Evolutionary conservation across 768 basidiomycete species (phyloP).

Genomic region (Artomyces pyxidatus): DNA sequence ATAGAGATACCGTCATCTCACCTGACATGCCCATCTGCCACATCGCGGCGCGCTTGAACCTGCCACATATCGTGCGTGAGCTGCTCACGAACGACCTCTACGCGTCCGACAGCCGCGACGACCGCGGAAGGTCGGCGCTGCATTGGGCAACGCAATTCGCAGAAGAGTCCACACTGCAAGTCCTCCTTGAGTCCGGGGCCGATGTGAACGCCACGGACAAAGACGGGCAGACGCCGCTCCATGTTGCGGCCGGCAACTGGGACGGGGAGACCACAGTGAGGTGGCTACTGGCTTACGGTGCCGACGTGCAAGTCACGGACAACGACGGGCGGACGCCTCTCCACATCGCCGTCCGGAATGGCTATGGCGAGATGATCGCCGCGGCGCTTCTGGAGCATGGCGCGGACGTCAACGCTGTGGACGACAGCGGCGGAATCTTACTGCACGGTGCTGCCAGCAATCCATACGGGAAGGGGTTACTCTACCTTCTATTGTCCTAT

Average conservation of each 20-base stretch:
- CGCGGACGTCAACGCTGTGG: neutral
- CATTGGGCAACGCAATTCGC: slow-evolving; percentile 3
- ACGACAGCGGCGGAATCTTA: neutral
- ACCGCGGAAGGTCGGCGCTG: neutral
- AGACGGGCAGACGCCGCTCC: neutral
- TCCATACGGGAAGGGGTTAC: too few relatives aligned
- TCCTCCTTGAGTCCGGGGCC: neutral
- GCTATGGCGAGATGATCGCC: neutral
- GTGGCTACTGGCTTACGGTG: slow-evolving; percentile 1
- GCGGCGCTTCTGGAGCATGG: slow-evolving; percentile 1
- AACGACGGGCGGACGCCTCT: neutral
- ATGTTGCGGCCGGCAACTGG: neutral
- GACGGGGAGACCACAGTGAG: neutral
- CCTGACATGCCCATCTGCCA: slow-evolving; percentile 1
- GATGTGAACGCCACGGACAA: neutral
- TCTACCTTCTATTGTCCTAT: neutral
- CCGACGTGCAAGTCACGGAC: neutral
- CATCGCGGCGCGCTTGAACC: slow-evolving; percentile 1
- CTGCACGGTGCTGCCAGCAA: slow-evolving; percentile 3
- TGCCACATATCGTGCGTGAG: neutral
- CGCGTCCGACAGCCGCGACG: neutral
- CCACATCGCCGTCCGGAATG: neutral
- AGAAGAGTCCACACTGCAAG: neutral
- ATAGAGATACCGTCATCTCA: neutral
- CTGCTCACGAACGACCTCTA: neutral